A percentile compares a stretch with the other conserved stretches of the same genome.
Conservation (phyloP, 441 rosid species). For the Euphorbia schlechtendalii region DNA sequence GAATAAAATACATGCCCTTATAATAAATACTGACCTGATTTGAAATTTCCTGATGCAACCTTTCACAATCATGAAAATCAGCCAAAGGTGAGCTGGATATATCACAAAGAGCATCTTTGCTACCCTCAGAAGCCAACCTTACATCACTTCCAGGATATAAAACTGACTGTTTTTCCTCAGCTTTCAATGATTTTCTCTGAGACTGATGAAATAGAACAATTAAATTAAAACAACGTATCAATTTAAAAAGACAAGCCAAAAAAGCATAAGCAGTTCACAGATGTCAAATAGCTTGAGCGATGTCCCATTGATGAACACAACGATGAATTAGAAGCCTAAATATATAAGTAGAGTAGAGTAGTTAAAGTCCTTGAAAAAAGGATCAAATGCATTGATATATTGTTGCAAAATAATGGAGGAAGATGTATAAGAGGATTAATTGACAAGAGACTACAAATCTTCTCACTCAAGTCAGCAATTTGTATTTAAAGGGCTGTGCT, state of each 20-base stretch:
- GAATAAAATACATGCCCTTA: not conserved
- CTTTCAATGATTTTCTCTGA: conserved; percentile 32
- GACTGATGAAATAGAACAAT: conserved; percentile 42
- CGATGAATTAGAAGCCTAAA: not conserved
- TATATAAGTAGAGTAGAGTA: not conserved
- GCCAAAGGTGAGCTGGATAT: conserved; percentile 60
- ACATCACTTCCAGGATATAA: conserved; percentile 41
- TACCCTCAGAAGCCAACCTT: conserved; percentile 41
- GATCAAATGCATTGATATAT: not conserved
- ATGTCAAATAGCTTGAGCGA: too few species aligned
- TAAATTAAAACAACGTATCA: not conserved
- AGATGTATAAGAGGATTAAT: not conserved
- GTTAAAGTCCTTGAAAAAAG: not conserved
- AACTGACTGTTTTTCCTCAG: conserved; percentile 34
- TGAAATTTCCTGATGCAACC: conserved; percentile 45
- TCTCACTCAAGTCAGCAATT: not conserved
- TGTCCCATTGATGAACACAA: not conserved
- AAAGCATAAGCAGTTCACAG: not conserved
- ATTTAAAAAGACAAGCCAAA: not conserved
- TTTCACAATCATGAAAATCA: conserved; percentile 72
- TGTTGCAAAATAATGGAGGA: too few species aligned
- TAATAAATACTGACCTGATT: conserved; percentile 44
- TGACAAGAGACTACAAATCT: not conserved
- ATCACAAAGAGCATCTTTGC: conserved; percentile 40
- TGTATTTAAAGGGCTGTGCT: not conserved